Evolutionary conservation across 176 grass and related monocot genomes (phyloP).

Genomic region (Oryza australiensis): DNA sequence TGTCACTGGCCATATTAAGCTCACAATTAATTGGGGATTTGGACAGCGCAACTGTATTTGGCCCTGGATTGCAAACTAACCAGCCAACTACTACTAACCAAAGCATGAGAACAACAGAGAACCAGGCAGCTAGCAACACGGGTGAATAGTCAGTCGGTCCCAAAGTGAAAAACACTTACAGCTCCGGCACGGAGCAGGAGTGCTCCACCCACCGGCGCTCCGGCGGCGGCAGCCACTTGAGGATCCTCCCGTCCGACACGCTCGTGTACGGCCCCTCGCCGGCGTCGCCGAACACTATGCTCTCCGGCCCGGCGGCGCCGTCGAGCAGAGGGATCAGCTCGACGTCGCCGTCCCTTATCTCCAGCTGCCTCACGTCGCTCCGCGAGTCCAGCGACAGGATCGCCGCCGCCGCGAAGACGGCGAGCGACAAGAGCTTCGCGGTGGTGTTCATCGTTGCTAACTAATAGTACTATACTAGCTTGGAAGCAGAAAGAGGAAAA

Average conservation of each 20-base stretch:
- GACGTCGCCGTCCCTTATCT: neutral
- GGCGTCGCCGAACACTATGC: conserved; percentile 37
- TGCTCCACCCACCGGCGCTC: conserved; percentile 47
- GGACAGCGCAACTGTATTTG: neutral
- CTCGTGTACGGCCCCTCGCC: conserved; percentile 55
- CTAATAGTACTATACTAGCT: neutral
- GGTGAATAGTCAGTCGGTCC: neutral
- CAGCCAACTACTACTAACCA: neutral
- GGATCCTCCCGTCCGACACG: conserved; percentile 61
- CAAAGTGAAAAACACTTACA: conserved; percentile 37
- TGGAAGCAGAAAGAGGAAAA: neutral
- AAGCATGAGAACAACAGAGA: neutral
- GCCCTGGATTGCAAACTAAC: neutral
- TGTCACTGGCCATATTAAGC: neutral
- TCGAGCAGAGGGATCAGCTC: conserved; percentile 3
- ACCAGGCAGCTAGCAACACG: neutral
- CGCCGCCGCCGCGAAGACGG: neutral
- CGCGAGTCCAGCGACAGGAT: conserved; percentile 28
- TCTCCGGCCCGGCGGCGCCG: conserved; percentile 55
- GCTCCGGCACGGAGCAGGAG: conserved; percentile 37
- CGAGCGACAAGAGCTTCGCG: neutral
- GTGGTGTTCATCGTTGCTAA: neutral
- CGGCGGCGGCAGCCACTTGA: conserved; percentile 40
- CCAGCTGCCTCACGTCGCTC: conserved; percentile 14
- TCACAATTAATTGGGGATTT: neutral